Evolutionary conservation across 2,329 filamentous ascomycete genomes (phyloP).

Genomic region (Xylariaceae sp.): DNA sequence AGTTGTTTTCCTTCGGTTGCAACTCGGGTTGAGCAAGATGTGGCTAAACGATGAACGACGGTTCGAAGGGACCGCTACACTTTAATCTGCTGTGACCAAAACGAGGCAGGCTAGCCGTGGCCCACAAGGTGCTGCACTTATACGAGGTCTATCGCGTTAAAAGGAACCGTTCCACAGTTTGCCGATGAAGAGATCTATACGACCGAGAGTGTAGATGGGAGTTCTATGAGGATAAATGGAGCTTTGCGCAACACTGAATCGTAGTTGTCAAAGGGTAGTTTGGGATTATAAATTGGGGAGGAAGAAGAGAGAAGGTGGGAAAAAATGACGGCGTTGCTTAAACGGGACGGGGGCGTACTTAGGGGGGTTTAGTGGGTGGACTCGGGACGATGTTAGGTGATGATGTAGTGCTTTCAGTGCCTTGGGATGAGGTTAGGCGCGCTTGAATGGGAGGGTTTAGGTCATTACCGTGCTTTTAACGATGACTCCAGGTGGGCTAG

Average conservation of each 20-base stretch:
- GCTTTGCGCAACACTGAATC: constrained; percentile 13
- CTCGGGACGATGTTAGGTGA: constrained; percentile 14
- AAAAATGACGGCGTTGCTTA: constrained; percentile 24
- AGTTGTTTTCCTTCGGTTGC: not conserved
- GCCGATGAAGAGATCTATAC: constrained; percentile 3
- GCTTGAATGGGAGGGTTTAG: constrained; percentile 14
- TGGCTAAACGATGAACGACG: not conserved
- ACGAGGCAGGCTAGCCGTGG: constrained; percentile 7
- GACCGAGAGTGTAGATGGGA: not conserved
- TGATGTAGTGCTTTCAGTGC: constrained; percentile 28
- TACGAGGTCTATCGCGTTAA: not conserved
- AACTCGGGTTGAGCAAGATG: not conserved
- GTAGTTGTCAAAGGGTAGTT: constrained; percentile 6
- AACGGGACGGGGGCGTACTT: constrained; percentile 21
- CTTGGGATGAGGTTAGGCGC: constrained; percentile 10
- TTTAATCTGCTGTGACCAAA: constrained; percentile 2
- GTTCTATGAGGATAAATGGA: constrained; percentile 18
- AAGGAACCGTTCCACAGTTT: not conserved
- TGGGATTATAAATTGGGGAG: constrained; percentile 16
- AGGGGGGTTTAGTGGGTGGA: constrained; percentile 6
- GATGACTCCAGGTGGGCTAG: not conserved
- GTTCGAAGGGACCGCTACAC: not conserved
- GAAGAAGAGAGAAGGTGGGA: constrained; percentile 21
- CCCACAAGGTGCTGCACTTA: not conserved
- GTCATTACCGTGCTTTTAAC: constrained; percentile 25